Percentiles rank a stretch among this genome's conserved stretches.
Evolutionary conservation across 192 early-diverging fungal genomes (phyloP).

Genomic region (Obelidium mucronatum): DNA sequence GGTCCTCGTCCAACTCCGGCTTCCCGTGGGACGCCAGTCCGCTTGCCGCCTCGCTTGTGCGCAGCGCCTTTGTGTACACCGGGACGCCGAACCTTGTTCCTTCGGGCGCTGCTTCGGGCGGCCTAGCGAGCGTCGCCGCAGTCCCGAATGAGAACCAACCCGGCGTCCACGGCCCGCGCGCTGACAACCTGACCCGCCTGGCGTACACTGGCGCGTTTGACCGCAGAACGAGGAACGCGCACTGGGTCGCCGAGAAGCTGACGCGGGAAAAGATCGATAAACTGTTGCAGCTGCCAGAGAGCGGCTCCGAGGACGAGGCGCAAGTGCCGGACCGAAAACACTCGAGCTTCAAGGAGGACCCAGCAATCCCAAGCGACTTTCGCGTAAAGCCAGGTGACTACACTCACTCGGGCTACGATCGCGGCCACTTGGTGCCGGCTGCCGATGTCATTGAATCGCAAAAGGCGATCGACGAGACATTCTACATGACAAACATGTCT

Average conservation of each 20-base stretch:
- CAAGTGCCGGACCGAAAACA: slow-evolving; percentile 60
- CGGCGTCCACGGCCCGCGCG: slow-evolving; percentile 20
- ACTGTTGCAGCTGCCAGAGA: not conserved
- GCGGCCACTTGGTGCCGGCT: slow-evolving; percentile 93
- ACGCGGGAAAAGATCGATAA: slow-evolving; percentile 17
- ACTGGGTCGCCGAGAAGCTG: slow-evolving; percentile 37
- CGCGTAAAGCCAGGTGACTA: slow-evolving; percentile 83
- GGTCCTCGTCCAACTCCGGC: not conserved
- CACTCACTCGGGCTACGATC: slow-evolving; percentile 81
- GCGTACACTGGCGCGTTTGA: slow-evolving; percentile 31
- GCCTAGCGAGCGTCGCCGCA: not conserved
- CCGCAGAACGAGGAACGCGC: slow-evolving; percentile 22
- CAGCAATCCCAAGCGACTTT: slow-evolving; percentile 72
- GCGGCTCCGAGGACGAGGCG: not conserved
- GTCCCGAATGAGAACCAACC: not conserved
- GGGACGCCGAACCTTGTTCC: slow-evolving; percentile 4
- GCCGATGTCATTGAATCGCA: slow-evolving; percentile 81
- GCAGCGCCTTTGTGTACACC: not conserved
- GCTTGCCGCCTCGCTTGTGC: not conserved
- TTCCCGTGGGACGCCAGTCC: too few relatives aligned
- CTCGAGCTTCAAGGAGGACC: slow-evolving; percentile 85
- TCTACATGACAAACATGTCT: slow-evolving; percentile 61
- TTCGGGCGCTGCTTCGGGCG: not conserved
- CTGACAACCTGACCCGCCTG: not conserved
- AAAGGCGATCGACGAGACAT: slow-evolving; percentile 85